A percentile compares a stretch with the other conserved stretches of the same genome.
Evolutionary conservation across 139 green algal genomes (phyloP).

Genomic region (Tetraselmis chui): DNA sequence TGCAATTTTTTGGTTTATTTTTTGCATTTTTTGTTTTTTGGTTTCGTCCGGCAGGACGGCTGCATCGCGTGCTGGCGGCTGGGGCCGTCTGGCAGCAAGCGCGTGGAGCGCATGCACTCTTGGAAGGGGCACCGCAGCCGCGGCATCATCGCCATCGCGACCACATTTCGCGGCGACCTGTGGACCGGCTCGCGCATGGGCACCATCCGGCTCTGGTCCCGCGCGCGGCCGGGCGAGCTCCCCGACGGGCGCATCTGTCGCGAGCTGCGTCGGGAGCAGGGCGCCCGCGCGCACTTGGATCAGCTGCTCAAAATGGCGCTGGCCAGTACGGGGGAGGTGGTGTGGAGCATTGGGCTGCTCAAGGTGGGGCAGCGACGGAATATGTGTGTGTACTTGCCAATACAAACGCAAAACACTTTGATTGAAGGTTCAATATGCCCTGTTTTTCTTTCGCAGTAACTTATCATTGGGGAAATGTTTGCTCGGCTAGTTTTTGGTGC

Average conservation of each 20-base stretch:
- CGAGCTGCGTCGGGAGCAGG: neutral
- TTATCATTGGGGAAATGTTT: no score
- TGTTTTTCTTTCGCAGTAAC: no score
- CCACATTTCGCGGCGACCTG: conserved; percentile 47
- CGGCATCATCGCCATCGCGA: conserved; percentile 33
- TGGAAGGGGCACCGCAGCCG: conserved; percentile 25
- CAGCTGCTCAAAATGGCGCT: neutral
- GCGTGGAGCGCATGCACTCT: neutral
- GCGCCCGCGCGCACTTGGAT: neutral
- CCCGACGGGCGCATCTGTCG: neutral
- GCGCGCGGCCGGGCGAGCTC: neutral
- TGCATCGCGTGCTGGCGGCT: neutral
- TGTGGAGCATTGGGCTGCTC: neutral
- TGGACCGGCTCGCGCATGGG: conserved; percentile 55
- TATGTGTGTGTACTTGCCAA: no score
- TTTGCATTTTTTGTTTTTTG: no score
- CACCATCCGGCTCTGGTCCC: conserved; percentile 40
- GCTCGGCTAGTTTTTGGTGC: no score
- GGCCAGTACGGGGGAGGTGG: neutral
- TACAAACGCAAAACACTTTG: no score
- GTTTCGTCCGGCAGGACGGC: neutral
- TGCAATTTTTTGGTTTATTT: no score
- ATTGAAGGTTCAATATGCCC: no score
- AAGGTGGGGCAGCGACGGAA: no score
- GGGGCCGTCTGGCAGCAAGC: neutral